A percentile compares a stretch with the other conserved stretches of the same genome.
These are phyloP conservation scores for Fusarium pseudocircinatum DNA, from an alignment of 2,329 filamentous ascomycete genomes.

Conservation along the genomic window DNA sequence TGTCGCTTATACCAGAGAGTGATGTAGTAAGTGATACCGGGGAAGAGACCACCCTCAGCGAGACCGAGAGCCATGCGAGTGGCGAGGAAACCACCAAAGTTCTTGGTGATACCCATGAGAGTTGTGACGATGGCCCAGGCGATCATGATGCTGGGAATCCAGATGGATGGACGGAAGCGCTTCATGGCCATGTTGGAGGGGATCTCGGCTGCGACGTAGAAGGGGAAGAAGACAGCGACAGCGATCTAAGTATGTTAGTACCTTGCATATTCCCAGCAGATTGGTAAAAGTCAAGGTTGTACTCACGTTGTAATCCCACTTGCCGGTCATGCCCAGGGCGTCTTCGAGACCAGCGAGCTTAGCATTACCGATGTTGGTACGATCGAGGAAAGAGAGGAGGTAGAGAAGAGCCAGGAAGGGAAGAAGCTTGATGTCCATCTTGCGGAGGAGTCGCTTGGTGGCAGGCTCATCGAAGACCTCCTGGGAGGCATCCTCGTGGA, in stretches of 20 bases:
- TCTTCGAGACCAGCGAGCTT: constrained; percentile 63
- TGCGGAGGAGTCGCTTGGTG: constrained; percentile 62
- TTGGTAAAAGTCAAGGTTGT: background rate
- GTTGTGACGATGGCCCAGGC: constrained; percentile 60
- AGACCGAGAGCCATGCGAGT: constrained; percentile 59
- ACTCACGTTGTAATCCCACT: constrained; percentile 49
- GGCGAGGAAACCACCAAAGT: constrained; percentile 59
- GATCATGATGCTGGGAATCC: constrained; percentile 64
- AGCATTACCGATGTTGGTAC: constrained; percentile 63
- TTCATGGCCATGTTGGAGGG: constrained; percentile 68
- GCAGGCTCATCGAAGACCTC: constrained; percentile 46
- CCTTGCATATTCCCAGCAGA: background rate
- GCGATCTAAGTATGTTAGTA: constrained; percentile 46
- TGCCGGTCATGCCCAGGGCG: constrained; percentile 46
- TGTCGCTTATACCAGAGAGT: constrained; percentile 68
- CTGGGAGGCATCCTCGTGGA: constrained; percentile 38
- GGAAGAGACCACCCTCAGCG: constrained; percentile 68
- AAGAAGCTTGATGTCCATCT: constrained; percentile 65
- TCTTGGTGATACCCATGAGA: constrained; percentile 62
- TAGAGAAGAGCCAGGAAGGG: constrained; percentile 69
- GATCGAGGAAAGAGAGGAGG: constrained; percentile 61
- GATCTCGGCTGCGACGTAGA: constrained; percentile 63
- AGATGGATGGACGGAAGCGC: constrained; percentile 60
- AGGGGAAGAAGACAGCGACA: constrained; percentile 63
- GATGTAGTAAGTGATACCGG: constrained; percentile 69